These are phyloP conservation scores for Cephalotrichum gorgonifer DNA, from an alignment of 2,329 filamentous ascomycete genomes.

Conservation along the genomic window DNA sequence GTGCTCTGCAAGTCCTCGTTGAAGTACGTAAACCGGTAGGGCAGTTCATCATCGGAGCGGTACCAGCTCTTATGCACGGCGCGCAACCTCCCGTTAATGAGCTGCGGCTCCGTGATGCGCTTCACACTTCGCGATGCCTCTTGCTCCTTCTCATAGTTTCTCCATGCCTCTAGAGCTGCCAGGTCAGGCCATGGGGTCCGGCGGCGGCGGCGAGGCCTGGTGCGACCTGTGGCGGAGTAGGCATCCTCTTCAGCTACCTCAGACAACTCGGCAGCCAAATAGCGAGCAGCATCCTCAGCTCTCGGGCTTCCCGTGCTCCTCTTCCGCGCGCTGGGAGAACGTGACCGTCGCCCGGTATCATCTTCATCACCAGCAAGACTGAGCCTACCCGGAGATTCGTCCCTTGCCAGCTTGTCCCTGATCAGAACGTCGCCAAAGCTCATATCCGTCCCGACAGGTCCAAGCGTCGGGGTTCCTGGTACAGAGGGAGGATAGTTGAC, in stretches of 20 bases:
- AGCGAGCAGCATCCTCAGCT: constrained; percentile 84
- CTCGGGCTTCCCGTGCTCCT: constrained; percentile 29
- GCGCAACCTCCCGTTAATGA: constrained; percentile 80
- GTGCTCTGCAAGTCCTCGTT: constrained; percentile 95
- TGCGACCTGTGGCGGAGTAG: constrained; percentile 6
- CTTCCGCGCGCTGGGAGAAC: constrained; percentile 9
- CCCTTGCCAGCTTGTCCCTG: constrained; percentile 41
- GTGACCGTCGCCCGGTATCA: constrained; percentile 12
- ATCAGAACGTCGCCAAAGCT: constrained; percentile 63
- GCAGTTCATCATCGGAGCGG: constrained; percentile 75
- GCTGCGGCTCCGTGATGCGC: constrained; percentile 85
- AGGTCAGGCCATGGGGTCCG: constrained; percentile 80
- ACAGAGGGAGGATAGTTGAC: constrained; percentile 61
- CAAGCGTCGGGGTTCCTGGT: constrained; percentile 48
- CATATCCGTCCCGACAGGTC: constrained; percentile 40
- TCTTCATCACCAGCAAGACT: constrained; percentile 21
- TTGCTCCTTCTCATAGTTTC: constrained; percentile 73
- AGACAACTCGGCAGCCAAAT: constrained; percentile 62
- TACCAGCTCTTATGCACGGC: constrained; percentile 77
- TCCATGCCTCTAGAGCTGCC: constrained; percentile 78
- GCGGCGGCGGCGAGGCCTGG: constrained; percentile 41
- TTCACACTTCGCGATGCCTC: constrained; percentile 60
- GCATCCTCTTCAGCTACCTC: constrained; percentile 62
- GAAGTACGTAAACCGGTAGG: constrained; percentile 96
- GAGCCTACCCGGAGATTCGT: constrained; percentile 17